Evolutionary conservation across 306 rosid species (phyloP).

Genomic region (Cicer cuneatum): DNA sequence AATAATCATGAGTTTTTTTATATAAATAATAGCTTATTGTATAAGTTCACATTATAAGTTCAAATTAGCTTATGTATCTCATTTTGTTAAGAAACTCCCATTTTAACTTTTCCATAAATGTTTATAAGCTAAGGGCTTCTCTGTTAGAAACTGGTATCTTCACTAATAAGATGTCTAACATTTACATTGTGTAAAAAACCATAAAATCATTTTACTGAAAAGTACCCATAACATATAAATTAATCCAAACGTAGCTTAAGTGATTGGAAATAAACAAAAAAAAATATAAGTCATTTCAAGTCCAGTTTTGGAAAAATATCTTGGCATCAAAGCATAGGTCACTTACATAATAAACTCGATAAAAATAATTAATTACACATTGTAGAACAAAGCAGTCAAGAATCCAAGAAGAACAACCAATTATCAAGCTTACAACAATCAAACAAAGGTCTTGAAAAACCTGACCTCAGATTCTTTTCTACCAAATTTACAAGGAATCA

Average conservation of each 20-base stretch:
- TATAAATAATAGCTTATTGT: neutral
- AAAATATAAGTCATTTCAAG: neutral
- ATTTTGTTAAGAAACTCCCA: neutral
- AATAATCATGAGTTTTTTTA: neutral
- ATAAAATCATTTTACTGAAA: neutral
- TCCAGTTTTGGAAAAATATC: neutral
- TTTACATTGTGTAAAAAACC: neutral
- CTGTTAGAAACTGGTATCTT: too few relatives aligned
- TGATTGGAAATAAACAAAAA: neutral
- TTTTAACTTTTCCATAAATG: neutral
- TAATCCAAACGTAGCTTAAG: neutral
- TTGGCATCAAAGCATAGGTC: neutral
- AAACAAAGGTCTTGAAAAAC: slow-evolving; percentile 28
- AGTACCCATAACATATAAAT: neutral
- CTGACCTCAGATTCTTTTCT: slow-evolving; percentile 35
- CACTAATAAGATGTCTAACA: too few relatives aligned
- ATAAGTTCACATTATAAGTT: neutral
- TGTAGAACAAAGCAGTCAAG: slow-evolving; percentile 21
- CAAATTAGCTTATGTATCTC: neutral
- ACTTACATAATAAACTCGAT: slow-evolving; percentile 9
- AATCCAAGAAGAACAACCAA: slow-evolving; percentile 16
- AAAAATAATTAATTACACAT: slow-evolving; percentile 24
- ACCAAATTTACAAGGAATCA: slow-evolving; percentile 48
- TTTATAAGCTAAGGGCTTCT: neutral
- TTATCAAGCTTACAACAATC: slow-evolving; percentile 21